A percentile compares a stretch with the other conserved stretches of the same genome.
phyloP scores from a whole-genome alignment of 2,329 filamentous ascomycete species.

The Monosporascus sp. region DNA sequence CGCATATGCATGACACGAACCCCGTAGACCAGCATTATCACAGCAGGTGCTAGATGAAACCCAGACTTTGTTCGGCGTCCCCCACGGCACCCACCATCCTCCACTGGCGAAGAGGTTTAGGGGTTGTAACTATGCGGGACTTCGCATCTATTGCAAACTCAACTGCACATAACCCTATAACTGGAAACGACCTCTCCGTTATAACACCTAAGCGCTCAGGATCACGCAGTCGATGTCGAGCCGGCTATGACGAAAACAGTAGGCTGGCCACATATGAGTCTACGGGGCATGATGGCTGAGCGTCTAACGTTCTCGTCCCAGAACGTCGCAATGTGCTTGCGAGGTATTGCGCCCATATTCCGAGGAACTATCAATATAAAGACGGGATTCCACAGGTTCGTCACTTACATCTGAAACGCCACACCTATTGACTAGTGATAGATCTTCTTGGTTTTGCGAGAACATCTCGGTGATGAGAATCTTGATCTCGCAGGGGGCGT shows the following conservation, averaged over 20 bases:
- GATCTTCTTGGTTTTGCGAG: slow-evolving; percentile 37
- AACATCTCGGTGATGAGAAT: slow-evolving; percentile 40
- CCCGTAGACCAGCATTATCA: too few relatives aligned
- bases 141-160: not conserved
- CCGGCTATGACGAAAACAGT: slow-evolving; percentile 24
- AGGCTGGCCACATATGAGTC: slow-evolving; percentile 3
- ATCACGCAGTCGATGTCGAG: slow-evolving; percentile 15
- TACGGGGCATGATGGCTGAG: not conserved
- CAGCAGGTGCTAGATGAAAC: too few relatives aligned
- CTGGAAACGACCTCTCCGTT: not conserved
- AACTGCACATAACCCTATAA: not conserved
- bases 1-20: too few relatives aligned
- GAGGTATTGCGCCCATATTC: slow-evolving; percentile 37
- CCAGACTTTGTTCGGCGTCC: not conserved
- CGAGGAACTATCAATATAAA: slow-evolving; percentile 40
- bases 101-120: not conserved
- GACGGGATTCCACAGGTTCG: slow-evolving; percentile 37
- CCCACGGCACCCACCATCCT: not conserved
- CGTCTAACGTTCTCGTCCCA: slow-evolving; percentile 10
- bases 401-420: slow-evolving; percentile 1
- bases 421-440: slow-evolving; percentile 8
- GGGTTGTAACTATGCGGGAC: not conserved
- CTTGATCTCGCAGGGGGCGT: slow-evolving; percentile 38
- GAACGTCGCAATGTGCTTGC: slow-evolving; percentile 41
- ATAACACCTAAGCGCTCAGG: slow-evolving; percentile 13